Evolutionary conservation across 1,139 yeast genomes (phyloP).

Genomic region (Sugiyamaella sp.): DNA sequence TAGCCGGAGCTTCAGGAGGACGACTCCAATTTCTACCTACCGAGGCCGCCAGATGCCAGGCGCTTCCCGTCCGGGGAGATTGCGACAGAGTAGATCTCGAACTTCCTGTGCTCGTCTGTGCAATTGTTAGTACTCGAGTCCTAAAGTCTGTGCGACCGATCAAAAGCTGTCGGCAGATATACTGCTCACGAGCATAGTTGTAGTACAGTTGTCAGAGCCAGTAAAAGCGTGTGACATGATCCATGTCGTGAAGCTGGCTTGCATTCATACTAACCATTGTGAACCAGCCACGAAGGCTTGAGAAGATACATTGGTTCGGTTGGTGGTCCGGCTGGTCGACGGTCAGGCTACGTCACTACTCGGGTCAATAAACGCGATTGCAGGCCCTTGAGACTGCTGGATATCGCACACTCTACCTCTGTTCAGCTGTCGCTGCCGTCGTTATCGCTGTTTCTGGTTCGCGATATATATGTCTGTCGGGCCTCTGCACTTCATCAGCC

Average conservation of each 20-base stretch:
- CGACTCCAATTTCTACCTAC: slow-evolving; percentile 35
- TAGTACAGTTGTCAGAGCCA: background rate
- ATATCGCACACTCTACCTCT: too few relatives aligned
- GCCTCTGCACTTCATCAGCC: background rate
- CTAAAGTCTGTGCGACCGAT: too few relatives aligned
- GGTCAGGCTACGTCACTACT: too few relatives aligned
- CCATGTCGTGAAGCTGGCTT: too few relatives aligned
- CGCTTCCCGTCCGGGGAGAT: slow-evolving; percentile 81
- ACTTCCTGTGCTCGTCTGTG: slow-evolving; percentile 74
- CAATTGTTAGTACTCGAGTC: slow-evolving; percentile 2
- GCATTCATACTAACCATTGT: slow-evolving; percentile 58
- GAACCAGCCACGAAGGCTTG: slow-evolving; percentile 85
- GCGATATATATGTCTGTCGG: too few relatives aligned
- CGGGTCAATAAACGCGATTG: too few relatives aligned
- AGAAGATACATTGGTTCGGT: slow-evolving; percentile 61
- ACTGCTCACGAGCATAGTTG: too few relatives aligned
- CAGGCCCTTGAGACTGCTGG: too few relatives aligned
- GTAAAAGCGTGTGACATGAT: background rate
- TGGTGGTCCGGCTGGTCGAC: too few relatives aligned
- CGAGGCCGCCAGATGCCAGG: slow-evolving; percentile 88
- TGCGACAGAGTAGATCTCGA: slow-evolving; percentile 83
- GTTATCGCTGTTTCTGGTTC: too few relatives aligned
- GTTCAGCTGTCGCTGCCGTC: too few relatives aligned
- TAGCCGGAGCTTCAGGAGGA: background rate
- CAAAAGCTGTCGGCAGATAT: too few relatives aligned